These are phyloP conservation scores for Helichrysum umbraculigerum DNA, from an alignment of 129 eudicot species.

Conservation along the genomic window DNA sequence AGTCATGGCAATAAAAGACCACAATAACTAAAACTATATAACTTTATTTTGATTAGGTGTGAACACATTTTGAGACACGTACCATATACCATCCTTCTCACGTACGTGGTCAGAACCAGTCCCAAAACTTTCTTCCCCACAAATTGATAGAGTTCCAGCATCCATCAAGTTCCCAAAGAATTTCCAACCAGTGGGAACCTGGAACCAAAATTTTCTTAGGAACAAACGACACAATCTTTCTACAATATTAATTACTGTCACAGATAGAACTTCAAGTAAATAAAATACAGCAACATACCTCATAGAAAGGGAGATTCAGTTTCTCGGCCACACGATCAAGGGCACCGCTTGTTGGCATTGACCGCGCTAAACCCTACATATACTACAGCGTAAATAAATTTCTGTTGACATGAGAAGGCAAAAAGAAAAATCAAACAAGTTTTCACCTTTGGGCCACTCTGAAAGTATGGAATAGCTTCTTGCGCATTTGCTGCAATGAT, in stretches of 20 bases:
- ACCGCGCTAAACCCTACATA: conserved; percentile 95
- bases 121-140: conserved; percentile 99
- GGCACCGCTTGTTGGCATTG: conserved; percentile 99
- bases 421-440: neutral
- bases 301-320: conserved; percentile 81
- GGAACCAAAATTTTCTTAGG: conserved; percentile 22
- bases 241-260: neutral
- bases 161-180: conserved; percentile 99
- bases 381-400: conserved; percentile 8
- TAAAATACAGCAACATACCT: conserved; percentile 47
- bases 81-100: conserved; percentile 99
- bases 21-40: neutral
- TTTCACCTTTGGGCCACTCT: conserved; percentile 76
- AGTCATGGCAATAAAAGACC: conserved; percentile 14
- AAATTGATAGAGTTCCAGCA: conserved; percentile 89
- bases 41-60: neutral
- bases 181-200: conserved; percentile 99
- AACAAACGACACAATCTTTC: neutral
- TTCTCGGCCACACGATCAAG: conserved; percentile 94
- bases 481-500: conserved; percentile 98
- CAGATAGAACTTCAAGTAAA: conserved; percentile 3
- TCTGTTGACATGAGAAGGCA: neutral
- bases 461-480: conserved; percentile 87
- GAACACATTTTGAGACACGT: conserved; percentile 6
- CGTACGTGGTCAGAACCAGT: conserved; percentile 99